Evolutionary conservation across 1,284 basidiomycete species (phyloP).

Genomic region (Papiliotrema laurentii): DNA sequence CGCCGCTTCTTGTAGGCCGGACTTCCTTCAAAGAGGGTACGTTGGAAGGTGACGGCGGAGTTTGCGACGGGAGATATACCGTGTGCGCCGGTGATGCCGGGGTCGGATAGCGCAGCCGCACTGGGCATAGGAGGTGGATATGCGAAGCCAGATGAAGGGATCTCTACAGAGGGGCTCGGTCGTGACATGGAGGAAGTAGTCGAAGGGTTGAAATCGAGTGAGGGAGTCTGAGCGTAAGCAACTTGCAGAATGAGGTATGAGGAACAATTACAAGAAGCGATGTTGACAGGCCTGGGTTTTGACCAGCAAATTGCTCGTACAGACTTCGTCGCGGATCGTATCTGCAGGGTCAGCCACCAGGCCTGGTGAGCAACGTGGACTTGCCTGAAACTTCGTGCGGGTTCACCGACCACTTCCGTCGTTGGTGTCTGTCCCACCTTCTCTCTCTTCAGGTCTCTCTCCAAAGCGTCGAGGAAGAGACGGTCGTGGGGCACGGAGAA

Average conservation of each 20-base stretch:
- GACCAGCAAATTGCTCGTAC: conserved; percentile 71
- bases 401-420: conserved; percentile 69
- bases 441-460: conserved; percentile 86
- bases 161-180: conserved; percentile 1
- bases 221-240: background rate
- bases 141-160: background rate
- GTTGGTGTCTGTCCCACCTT: conserved; percentile 81
- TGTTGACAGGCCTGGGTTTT: conserved; percentile 38
- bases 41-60: conserved; percentile 16
- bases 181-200: background rate
- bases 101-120: background rate
- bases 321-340: conserved; percentile 79
- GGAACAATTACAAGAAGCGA: conserved; percentile 6
- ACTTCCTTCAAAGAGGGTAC: conserved; percentile 70
- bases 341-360: conserved; percentile 43
- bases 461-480: conserved; percentile 88
- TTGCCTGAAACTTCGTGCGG: conserved; percentile 56
- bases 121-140: background rate
- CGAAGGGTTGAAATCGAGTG: background rate
- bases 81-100: background rate
- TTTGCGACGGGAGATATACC: conserved; percentile 3
- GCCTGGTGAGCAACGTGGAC: conserved; percentile 2
- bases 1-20: conserved; percentile 81
- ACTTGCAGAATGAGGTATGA: background rate
- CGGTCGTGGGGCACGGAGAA: conserved; percentile 86